Evolutionary conservation across 257 asterid genomes (phyloP).

Genomic region (Mitragyna speciosa): DNA sequence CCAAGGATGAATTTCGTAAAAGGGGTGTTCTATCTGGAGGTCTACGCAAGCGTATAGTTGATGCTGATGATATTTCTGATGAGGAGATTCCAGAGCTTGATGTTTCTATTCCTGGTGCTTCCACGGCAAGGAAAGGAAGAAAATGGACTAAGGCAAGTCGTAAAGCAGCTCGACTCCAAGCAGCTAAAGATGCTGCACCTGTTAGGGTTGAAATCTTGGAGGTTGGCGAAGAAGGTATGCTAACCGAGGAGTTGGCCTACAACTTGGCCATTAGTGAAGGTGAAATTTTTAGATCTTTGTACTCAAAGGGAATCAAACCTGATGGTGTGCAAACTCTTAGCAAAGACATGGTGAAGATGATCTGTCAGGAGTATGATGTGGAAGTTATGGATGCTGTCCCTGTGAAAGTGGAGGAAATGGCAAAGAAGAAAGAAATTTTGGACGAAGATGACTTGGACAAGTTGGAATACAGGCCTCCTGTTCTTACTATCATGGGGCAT

Average conservation of each 20-base stretch:
- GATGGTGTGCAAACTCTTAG: conserved; percentile 94
- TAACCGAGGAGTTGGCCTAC: conserved; percentile 79
- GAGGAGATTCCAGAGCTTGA: conserved; percentile 71
- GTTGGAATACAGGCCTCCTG: conserved; percentile 87
- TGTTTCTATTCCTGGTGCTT: conserved; percentile 74
- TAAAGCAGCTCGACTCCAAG: conserved; percentile 91
- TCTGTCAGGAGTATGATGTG: conserved; percentile 80
- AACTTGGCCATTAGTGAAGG: conserved; percentile 92
- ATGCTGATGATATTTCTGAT: conserved; percentile 41
- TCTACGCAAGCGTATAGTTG: conserved; percentile 60
- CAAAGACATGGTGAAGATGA: conserved; percentile 96
- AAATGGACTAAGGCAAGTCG: conserved; percentile 98
- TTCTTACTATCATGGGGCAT: conserved; percentile 96
- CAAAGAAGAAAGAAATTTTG: conserved; percentile 77
- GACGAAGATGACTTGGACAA: conserved; percentile 90
- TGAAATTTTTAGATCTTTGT: conserved; percentile 75
- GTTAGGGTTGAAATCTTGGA: conserved; percentile 87
- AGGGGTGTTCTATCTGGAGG: conserved; percentile 57
- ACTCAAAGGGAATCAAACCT: conserved; percentile 87
- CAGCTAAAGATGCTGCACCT: conserved; percentile 92
- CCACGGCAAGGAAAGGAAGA: conserved; percentile 72
- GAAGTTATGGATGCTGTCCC: conserved; percentile 84
- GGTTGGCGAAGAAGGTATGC: conserved; percentile 92
- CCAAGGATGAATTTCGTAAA: conserved; percentile 69
- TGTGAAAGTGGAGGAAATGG: conserved; percentile 81